These are phyloP conservation scores for Penicillium desertorum DNA, from an alignment of 495 filamentous ascomycete genomes.

Conservation along the genomic window DNA sequence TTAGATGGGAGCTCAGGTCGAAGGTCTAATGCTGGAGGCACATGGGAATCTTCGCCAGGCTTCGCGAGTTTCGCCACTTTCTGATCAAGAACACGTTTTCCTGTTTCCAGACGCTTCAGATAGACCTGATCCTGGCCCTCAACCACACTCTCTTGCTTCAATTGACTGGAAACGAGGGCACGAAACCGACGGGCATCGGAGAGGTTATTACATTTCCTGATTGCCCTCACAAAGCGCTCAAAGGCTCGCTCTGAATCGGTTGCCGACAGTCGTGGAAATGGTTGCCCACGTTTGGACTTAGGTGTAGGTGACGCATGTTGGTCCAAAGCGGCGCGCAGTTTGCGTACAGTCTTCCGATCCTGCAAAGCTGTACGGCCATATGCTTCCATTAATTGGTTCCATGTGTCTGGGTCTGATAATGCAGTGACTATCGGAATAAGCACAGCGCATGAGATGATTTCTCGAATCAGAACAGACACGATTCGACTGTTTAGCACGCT, in stretches of 20 bases:
- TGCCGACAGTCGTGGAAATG: constrained; percentile 66
- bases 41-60: constrained; percentile 50
- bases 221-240: constrained; percentile 89
- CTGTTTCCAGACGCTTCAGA: constrained; percentile 83
- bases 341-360: constrained; percentile 92
- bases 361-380: constrained; percentile 86
- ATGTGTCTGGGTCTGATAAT: constrained; percentile 83
- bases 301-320: constrained; percentile 87
- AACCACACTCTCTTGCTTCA: constrained; percentile 79
- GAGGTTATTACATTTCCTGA: constrained; percentile 85
- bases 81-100: constrained; percentile 86
- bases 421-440: constrained; percentile 40
- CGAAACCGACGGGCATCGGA: constrained; percentile 90
- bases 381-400: constrained; percentile 93
- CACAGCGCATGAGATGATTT: constrained; percentile 66
- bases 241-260: constrained; percentile 86
- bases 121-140: constrained; percentile 82
- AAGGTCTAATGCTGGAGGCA: constrained; percentile 38
- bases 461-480: constrained; percentile 75
- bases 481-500: constrained; percentile 73
- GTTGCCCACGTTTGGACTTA: constrained; percentile 58
- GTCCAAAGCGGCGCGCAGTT: constrained; percentile 89
- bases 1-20: constrained; percentile 48
- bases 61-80: constrained; percentile 79
- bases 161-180: constrained; percentile 87